Conservation (phyloP, 2,329 filamentous ascomycete genomes). For the Corinectria fuckeliana region DNA sequence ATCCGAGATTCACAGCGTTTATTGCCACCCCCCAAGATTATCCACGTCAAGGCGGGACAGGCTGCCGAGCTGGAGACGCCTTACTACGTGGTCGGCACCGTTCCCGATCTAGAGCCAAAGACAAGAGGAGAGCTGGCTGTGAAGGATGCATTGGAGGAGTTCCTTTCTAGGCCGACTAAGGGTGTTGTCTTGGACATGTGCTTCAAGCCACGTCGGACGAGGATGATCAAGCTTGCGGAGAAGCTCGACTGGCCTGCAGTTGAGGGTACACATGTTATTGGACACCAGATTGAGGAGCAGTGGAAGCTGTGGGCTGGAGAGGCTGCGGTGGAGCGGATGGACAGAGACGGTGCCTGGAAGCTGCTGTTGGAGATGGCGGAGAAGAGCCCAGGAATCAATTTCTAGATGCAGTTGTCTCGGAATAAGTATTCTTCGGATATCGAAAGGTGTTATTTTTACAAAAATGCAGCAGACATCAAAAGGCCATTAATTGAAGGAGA, state of each 20-base stretch:
- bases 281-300: constrained; percentile 49
- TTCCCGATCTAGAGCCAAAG: constrained; percentile 46
- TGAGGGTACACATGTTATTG: constrained; percentile 50
- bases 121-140: constrained; percentile 38
- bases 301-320: constrained; percentile 42
- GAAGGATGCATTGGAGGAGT: constrained; percentile 34
- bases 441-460: no score
- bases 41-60: constrained; percentile 41
- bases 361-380: constrained; percentile 13
- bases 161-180: constrained; percentile 36
- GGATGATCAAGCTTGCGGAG: constrained; percentile 44
- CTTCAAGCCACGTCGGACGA: constrained; percentile 48
- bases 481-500: no score
- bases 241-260: constrained; percentile 44
- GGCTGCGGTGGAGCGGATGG: constrained; percentile 28
- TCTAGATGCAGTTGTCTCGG: no score
- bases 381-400: constrained; percentile 16
- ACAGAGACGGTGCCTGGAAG: constrained; percentile 19
- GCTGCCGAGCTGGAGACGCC: constrained; percentile 34
- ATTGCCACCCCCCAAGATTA: constrained; percentile 27
- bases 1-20: constrained; percentile 33
- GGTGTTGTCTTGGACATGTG: constrained; percentile 51
- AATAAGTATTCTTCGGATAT: no score
- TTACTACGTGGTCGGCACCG: constrained; percentile 47
- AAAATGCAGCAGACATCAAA: no score